phyloP scores from a whole-genome alignment of 139 green algal genomes.

The Yamagishiella unicocca region DNA sequence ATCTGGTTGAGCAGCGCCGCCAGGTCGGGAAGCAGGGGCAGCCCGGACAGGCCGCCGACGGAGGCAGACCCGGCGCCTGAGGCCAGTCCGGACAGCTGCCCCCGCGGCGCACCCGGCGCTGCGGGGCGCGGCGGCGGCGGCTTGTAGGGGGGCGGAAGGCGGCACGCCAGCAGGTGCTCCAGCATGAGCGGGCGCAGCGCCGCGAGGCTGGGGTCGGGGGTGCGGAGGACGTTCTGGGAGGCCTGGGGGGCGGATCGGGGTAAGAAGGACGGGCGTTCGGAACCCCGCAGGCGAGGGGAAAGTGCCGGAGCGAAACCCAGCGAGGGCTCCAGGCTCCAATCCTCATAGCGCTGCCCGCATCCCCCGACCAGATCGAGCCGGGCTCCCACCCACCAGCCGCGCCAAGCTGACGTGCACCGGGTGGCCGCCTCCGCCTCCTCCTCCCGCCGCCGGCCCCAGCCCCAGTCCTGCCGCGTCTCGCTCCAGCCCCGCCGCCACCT shows the following conservation, averaged over 20 bases:
- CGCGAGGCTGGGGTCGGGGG: constrained; percentile 38
- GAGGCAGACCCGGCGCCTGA: not conserved
- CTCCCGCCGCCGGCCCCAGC: not conserved
- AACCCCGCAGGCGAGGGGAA: too few relatives aligned
- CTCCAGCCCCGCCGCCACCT: constrained; percentile 24
- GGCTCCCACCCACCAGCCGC: not conserved
- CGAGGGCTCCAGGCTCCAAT: too few relatives aligned
- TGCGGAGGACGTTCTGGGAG: constrained; percentile 33
- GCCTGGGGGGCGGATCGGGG: constrained; percentile 4
- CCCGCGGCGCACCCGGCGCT: not conserved
- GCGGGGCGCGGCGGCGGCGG: constrained; percentile 38
- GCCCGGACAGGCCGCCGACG: not conserved
- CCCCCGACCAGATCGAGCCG: not conserved
- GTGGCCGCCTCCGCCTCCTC: constrained; percentile 26
- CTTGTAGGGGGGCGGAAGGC: constrained; percentile 34
- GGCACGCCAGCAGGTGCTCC: constrained; percentile 40
- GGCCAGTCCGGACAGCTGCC: too few relatives aligned
- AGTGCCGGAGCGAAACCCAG: too few relatives aligned
- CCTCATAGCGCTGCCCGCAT: not conserved
- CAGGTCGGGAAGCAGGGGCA: constrained; percentile 46
- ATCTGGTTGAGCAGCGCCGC: constrained; percentile 47
- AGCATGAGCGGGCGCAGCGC: constrained; percentile 45
- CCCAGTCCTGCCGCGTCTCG: constrained; percentile 16
- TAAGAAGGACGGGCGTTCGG: not conserved
- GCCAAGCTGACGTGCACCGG: constrained; percentile 35